These are phyloP conservation scores for Acorus calamus DNA, from an alignment of 106 monocot genomes.

Conservation along the genomic window DNA sequence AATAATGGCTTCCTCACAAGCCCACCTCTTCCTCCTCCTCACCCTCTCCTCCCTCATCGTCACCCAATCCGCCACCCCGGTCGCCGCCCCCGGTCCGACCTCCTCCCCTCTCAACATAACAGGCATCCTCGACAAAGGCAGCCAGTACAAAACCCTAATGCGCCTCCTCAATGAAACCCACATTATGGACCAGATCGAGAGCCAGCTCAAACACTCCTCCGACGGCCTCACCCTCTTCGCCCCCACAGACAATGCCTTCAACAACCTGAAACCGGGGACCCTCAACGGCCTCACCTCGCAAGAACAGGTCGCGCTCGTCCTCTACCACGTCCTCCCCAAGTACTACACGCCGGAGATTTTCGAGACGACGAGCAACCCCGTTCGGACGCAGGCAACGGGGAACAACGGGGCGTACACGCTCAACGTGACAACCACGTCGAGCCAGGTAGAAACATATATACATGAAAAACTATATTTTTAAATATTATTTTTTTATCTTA, in stretches of 20 bases:
- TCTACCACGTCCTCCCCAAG: constrained; percentile 65
- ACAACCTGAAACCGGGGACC: constrained; percentile 53
- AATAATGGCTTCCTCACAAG: too few relatives aligned
- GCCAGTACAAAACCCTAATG: constrained; percentile 41
- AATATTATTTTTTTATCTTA: too few relatives aligned
- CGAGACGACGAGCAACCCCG: constrained; percentile 67
- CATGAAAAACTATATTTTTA: too few relatives aligned
- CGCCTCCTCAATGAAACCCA: constrained; percentile 54
- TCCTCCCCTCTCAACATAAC: constrained; percentile 25
- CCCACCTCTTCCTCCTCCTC: not conserved
- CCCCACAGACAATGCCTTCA: constrained; percentile 75
- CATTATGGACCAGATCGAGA: constrained; percentile 27
- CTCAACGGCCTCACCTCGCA: constrained; percentile 53
- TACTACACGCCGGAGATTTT: constrained; percentile 49
- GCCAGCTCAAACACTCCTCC: constrained; percentile 62
- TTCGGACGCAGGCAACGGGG: constrained; percentile 57
- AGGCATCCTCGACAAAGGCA: constrained; percentile 38
- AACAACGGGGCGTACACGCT: constrained; percentile 33
- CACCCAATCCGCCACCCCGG: not conserved
- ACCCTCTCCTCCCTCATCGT: constrained; percentile 1
- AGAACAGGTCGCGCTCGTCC: constrained; percentile 39
- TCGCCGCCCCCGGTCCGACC: constrained; percentile 12
- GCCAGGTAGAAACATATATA: not conserved
- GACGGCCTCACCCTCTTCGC: constrained; percentile 74
- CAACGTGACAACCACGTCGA: constrained; percentile 41